Evolutionary conservation across 805 yeast species (phyloP).

Genomic region (Ogataea nitratoaversa): DNA sequence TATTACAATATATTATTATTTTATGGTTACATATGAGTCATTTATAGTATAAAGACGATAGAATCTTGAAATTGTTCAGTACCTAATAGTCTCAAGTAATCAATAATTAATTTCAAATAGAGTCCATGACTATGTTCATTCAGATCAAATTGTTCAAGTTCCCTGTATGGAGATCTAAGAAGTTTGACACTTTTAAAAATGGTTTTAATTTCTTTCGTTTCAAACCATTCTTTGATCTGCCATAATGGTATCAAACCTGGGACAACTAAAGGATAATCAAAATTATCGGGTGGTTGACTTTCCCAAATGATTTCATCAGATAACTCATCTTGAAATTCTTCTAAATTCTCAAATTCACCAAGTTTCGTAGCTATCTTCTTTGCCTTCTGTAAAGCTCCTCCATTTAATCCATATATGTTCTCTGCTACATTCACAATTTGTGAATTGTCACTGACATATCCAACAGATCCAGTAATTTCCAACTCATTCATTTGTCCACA

Average conservation of each 20-base stretch:
- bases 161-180: slow-evolving; percentile 2
- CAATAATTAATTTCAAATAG: slow-evolving; percentile 31
- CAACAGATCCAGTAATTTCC: slow-evolving; percentile 8
- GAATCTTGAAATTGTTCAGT: slow-evolving; percentile 27
- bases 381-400: slow-evolving; percentile 23
- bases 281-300: slow-evolving; percentile 12
- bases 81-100: slow-evolving; percentile 43
- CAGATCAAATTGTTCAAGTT: slow-evolving; percentile 3
- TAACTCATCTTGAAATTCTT: slow-evolving; percentile 11
- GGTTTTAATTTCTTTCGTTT: slow-evolving; percentile 21
- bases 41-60: background rate
- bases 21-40: too few species aligned
- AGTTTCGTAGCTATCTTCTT: slow-evolving; percentile 4
- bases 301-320: slow-evolving; percentile 14
- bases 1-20: too few species aligned
- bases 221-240: slow-evolving; percentile 38
- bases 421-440: slow-evolving; percentile 29
- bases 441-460: background rate
- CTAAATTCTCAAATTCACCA: slow-evolving; percentile 5
- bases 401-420: slow-evolving; percentile 34
- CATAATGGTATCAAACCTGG: slow-evolving; percentile 49
- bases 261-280: slow-evolving; percentile 35
- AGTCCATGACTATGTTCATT: slow-evolving; percentile 9
- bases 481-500: slow-evolving; percentile 12
- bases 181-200: slow-evolving; percentile 4